These are phyloP conservation scores for Aspergillus versicolor DNA, from an alignment of 2,329 filamentous ascomycete genomes.

Conservation along the genomic window DNA sequence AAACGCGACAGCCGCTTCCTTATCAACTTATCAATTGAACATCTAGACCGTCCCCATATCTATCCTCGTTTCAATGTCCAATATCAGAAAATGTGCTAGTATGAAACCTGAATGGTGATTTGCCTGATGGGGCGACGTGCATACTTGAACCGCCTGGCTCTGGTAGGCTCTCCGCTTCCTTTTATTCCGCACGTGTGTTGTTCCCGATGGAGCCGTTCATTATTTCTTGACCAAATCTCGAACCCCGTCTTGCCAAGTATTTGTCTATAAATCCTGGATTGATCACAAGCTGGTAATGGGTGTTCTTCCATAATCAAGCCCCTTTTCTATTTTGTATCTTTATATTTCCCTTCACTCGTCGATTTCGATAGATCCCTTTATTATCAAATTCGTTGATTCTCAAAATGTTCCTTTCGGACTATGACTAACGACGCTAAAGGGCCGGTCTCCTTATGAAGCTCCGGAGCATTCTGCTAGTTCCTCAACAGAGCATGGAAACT, in stretches of 20 bases:
- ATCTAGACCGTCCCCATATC: neutral
- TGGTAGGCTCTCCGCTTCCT: conserved; percentile 38
- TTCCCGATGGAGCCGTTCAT: neutral
- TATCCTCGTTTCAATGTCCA: neutral
- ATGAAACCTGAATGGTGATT: conserved; percentile 1
- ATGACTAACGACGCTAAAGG: conserved; percentile 33
- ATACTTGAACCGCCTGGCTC: conserved; percentile 45
- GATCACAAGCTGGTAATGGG: neutral
- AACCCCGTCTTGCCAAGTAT: neutral
- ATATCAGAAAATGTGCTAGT: neutral
- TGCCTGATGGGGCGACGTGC: conserved; percentile 45
- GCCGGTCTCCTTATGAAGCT: conserved; percentile 47
- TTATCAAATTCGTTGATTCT: neutral
- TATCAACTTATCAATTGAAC: conserved; percentile 6
- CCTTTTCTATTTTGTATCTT: neutral
- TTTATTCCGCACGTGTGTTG: neutral
- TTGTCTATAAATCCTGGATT: neutral
- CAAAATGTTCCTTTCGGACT: neutral
- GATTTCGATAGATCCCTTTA: neutral
- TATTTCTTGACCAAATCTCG: neutral
- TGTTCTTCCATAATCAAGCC: neutral
- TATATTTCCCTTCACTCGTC: neutral
- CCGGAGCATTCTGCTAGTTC: conserved; percentile 31
- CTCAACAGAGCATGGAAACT: conserved; percentile 19
- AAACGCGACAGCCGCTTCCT: conserved; percentile 19